phyloP scores from a whole-genome alignment of 225 moss, liverwort and hornwort genomes.

The Pseudisothecium myosuroides region DNA sequence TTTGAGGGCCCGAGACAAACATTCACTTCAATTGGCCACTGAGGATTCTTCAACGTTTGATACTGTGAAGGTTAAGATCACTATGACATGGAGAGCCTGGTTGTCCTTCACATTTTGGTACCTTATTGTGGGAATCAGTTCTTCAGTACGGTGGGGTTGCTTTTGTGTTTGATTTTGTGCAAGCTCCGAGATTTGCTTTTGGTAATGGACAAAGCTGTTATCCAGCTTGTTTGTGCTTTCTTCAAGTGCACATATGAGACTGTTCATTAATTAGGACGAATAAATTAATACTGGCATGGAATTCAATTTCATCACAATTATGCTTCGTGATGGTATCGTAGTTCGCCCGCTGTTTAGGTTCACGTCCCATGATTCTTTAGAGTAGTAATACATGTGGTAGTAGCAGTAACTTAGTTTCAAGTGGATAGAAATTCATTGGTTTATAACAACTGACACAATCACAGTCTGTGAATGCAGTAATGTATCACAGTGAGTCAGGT shows the following conservation, averaged over 20 bases:
- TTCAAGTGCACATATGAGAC: neutral
- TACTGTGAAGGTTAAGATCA: neutral
- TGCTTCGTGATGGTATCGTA: neutral
- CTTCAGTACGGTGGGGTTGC: neutral
- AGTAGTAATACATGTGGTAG: neutral
- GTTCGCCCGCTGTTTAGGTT: neutral
- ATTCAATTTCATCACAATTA: neutral
- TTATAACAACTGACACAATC: neutral
- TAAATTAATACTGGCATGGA: neutral
- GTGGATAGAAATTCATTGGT: neutral
- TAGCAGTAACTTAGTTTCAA: neutral
- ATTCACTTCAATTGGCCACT: neutral
- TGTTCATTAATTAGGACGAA: neutral
- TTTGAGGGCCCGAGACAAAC: neutral
- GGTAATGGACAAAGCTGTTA: neutral
- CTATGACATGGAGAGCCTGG: neutral
- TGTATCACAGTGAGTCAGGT: constrained; percentile 91
- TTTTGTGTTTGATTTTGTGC: neutral
- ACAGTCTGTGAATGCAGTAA: constrained; percentile 35
- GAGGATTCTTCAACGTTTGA: neutral
- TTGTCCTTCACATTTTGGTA: neutral
- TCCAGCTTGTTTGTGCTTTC: neutral
- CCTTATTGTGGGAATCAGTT: neutral
- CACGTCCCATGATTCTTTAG: neutral
- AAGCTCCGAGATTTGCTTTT: neutral